Evolutionary conservation across 495 filamentous ascomycete genomes (phyloP).

Genomic region (Monascus purpureus): DNA sequence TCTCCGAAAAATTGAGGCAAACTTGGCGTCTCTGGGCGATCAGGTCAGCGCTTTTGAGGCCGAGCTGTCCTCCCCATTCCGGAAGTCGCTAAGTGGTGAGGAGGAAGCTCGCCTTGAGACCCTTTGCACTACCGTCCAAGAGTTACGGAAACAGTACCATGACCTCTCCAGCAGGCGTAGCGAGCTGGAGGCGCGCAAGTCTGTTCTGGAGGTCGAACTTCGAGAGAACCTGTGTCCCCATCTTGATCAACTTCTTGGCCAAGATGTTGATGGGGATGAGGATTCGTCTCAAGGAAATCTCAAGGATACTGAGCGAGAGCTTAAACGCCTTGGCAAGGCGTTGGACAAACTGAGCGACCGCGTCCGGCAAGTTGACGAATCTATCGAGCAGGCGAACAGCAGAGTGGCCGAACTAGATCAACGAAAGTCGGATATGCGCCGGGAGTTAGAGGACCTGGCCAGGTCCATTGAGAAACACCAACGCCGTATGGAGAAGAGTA

Average conservation of each 20-base stretch:
- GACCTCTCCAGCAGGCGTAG: slow-evolving; percentile 58
- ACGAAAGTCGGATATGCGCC: slow-evolving; percentile 50
- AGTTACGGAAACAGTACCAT: slow-evolving; percentile 57
- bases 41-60: slow-evolving; percentile 58
- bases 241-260: slow-evolving; percentile 73
- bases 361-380: slow-evolving; percentile 54
- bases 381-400: slow-evolving; percentile 49
- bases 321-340: slow-evolving; percentile 56
- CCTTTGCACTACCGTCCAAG: slow-evolving; percentile 52
- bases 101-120: slow-evolving; percentile 73
- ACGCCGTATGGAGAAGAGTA: slow-evolving; percentile 82
- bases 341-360: slow-evolving; percentile 49
- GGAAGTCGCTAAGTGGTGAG: slow-evolving; percentile 68
- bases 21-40: slow-evolving; percentile 60
- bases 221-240: slow-evolving; percentile 71
- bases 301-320: slow-evolving; percentile 67
- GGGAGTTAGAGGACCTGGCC: slow-evolving; percentile 59
- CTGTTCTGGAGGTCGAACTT: slow-evolving; percentile 67
- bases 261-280: slow-evolving; percentile 56
- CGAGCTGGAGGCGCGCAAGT: slow-evolving; percentile 70
- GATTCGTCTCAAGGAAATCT: slow-evolving; percentile 48
- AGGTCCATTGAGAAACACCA: slow-evolving; percentile 74
- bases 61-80: slow-evolving; percentile 77
- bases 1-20: slow-evolving; percentile 59
- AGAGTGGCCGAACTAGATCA: slow-evolving; percentile 47